Conservation (phyloP, 2,329 filamentous ascomycete genomes). For the Fusarium sp. region DNA sequence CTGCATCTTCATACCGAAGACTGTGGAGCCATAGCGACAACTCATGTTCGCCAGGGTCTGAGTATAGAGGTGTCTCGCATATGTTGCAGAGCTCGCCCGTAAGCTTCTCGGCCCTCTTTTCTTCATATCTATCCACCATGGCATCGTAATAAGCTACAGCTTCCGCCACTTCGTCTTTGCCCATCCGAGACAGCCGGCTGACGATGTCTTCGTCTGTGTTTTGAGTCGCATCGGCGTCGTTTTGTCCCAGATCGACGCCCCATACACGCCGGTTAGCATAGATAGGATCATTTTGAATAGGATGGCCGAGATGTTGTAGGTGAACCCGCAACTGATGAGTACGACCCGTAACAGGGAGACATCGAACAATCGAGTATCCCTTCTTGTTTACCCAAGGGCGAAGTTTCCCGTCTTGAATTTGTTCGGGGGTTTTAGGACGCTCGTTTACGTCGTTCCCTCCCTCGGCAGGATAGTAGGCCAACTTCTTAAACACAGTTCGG, state of each 20-base stretch:
- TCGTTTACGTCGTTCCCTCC: conserved; percentile 39
- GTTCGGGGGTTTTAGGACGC: conserved; percentile 42
- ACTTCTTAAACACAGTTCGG: conserved; percentile 87
- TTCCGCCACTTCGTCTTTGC: conserved; percentile 91
- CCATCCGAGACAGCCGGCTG: conserved; percentile 85
- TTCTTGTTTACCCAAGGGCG: conserved; percentile 66
- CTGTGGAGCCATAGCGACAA: conserved; percentile 95
- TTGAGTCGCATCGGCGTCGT: conserved; percentile 72
- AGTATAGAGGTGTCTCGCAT: conserved; percentile 91
- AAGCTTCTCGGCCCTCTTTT: conserved; percentile 92
- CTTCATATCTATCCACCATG: conserved; percentile 90
- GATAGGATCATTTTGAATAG: conserved; percentile 97
- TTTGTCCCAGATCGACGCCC: conserved; percentile 79
- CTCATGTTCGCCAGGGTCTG: conserved; percentile 90
- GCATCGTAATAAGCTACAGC: conserved; percentile 94
- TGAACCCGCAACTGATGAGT: conserved; percentile 97
- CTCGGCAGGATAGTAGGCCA: conserved; percentile 84
- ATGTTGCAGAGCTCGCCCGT: conserved; percentile 84
- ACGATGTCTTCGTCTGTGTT: conserved; percentile 92
- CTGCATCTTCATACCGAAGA: conserved; percentile 85
- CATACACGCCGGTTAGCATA: conserved; percentile 96
- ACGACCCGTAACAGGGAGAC: conserved; percentile 89
- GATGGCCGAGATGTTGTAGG: conserved; percentile 92
- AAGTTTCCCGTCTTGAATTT: conserved; percentile 40
- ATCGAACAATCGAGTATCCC: conserved; percentile 95